Percentiles rank a stretch among this genome's conserved stretches.
Evolutionary conservation across 495 filamentous ascomycete species (phyloP).

Genomic region (Penicillium macrosclerotiorum): DNA sequence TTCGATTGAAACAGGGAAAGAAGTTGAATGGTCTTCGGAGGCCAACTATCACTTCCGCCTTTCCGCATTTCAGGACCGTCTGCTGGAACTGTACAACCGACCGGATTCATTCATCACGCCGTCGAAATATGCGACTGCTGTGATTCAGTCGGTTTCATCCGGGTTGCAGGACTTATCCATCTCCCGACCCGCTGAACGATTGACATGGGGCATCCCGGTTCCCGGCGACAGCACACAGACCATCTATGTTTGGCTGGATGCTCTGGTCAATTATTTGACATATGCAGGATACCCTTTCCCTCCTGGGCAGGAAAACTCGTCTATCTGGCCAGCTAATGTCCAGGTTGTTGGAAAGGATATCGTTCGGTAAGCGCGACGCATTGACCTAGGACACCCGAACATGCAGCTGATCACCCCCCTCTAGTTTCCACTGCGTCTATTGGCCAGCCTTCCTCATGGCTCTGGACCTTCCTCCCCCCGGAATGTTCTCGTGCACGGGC

Average conservation of each 20-base stretch:
- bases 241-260: constrained; percentile 98
- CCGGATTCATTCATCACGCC: constrained; percentile 74
- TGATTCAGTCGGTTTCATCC: constrained; percentile 64
- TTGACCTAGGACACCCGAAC: constrained; percentile 1
- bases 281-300: constrained; percentile 79
- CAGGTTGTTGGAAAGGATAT: constrained; percentile 98
- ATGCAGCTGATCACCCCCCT: constrained; percentile 13
- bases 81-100: constrained; percentile 74
- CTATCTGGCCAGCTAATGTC: constrained; percentile 86
- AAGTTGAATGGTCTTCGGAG: constrained; percentile 95
- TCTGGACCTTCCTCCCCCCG: constrained; percentile 75
- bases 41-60: constrained; percentile 93
- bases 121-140: constrained; percentile 58
- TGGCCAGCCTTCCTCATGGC: constrained; percentile 97
- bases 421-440: constrained; percentile 88
- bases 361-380: constrained; percentile 51
- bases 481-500: constrained; percentile 81
- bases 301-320: constrained; percentile 58
- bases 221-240: constrained; percentile 83
- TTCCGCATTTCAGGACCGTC: constrained; percentile 68
- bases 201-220: constrained; percentile 88
- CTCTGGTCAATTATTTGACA: constrained; percentile 89
- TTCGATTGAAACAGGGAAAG: constrained; percentile 81
- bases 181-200: constrained; percentile 73
- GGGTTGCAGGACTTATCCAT: constrained; percentile 84